Evolutionary conservation across 495 filamentous ascomycete species (phyloP), one percentile per base, ranked within the genome.

Genomic region (Penicillium cinerascens): DNA sequence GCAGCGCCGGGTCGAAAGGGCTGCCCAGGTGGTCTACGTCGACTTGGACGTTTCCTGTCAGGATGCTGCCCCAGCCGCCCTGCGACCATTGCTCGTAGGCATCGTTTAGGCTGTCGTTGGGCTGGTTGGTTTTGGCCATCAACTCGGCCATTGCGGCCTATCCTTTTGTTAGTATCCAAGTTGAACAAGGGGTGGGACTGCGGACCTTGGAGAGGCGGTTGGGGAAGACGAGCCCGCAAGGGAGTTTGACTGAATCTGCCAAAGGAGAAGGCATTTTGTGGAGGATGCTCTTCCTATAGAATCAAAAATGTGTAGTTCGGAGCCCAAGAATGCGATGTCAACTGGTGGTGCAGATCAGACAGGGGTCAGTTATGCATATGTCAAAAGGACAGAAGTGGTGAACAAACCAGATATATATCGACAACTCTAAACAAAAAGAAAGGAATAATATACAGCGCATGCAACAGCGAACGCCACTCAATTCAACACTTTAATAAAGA

Each of bases 41-140:
- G 41, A 85, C 77, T 60, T 82, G 75, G 43, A 84, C 75, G 49
- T 84, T 82, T 42, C 79, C 79, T 42, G 73, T 76, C 3, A 81
- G 61, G 22, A 82, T 58, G 15, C 69, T 64, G 4, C 80, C 79
- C 71, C 79, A 82, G 10, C 66, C 69, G 5, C 79, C 78, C 22
- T 74, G 54, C 0, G 68, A 72, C 81, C 81, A 84, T 56, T 66
- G 59, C 16, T 61, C 58, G 57, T 82, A 81, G 18, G 68, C 65
- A 15, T 67, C 54, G 20, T 68, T 26, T 8, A 72, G 57, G n/a
- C 64, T 55, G 22, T 66, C 57, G 17, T 64, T 71, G 23, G 70
- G 71, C 6, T 63, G 52, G 47, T 64, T 59, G 2, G 35, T 58
- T 16, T 58, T 67, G n/a, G 68, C 68, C 41, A 81, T 61, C 16